Conservation (phyloP, 108 stramenopile genomes). For the Parietichytrium sp. region DNA sequence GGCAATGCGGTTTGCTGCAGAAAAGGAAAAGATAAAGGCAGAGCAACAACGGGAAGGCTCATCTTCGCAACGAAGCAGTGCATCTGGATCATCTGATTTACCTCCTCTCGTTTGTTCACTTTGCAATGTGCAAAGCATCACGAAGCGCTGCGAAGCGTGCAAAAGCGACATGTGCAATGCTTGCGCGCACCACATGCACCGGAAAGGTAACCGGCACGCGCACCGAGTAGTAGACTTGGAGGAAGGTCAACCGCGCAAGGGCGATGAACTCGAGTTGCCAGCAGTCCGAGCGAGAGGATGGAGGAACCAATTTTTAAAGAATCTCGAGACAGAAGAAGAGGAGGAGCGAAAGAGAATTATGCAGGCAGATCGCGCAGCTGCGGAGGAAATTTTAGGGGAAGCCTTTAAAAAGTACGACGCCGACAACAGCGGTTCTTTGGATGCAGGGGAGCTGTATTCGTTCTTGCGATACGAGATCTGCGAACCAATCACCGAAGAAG, state of each 20-base stretch:
- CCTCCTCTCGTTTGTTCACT: neutral
- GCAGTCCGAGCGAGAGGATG: neutral
- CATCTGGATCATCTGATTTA: no score
- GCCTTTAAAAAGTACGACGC: neutral
- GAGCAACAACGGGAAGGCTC: no score
- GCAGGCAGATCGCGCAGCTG: neutral
- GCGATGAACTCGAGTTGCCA: no score
- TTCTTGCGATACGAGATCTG: constrained; percentile 21
- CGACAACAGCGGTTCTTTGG: neutral
- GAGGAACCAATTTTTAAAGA: neutral
- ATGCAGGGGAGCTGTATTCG: neutral
- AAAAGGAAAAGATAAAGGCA: neutral
- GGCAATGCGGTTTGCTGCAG: neutral
- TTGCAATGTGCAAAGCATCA: neutral
- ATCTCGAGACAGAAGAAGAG: neutral
- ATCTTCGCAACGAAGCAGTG: no score
- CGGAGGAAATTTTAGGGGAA: neutral
- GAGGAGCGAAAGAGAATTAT: constrained; percentile 1
- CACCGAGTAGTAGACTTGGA: no score
- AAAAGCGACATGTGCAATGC: neutral
- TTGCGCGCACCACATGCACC: neutral
- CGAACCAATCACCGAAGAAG: constrained; percentile 1
- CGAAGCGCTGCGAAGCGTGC: neutral
- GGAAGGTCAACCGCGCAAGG: no score
- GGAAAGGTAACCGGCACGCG: neutral